phyloP scores from a whole-genome alignment of 139 green algal species.

The Limnomonas spitsbergensis region DNA sequence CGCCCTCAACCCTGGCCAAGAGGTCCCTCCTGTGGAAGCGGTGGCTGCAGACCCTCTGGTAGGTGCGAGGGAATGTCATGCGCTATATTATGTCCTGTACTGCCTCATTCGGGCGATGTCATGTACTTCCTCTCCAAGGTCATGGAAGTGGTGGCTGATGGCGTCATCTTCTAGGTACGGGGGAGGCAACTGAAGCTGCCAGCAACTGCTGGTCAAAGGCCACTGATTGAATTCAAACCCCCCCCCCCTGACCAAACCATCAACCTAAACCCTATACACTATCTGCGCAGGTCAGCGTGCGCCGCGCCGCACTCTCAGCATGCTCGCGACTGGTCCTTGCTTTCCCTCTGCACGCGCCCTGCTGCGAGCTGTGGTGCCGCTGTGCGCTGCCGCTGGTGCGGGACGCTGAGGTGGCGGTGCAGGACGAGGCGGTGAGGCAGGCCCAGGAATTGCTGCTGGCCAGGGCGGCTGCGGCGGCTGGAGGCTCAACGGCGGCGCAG shows the following conservation, averaged over 20 bases:
- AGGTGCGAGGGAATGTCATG: too few species aligned
- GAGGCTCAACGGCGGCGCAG: conserved; percentile 12
- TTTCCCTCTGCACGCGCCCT: conserved; percentile 40
- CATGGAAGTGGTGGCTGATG: too few species aligned
- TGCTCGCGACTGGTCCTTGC: conserved; percentile 40
- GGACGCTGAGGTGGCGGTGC: conserved; percentile 43
- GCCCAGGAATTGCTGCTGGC: conserved; percentile 20
- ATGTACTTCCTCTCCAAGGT: too few species aligned
- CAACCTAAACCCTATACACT: neutral
- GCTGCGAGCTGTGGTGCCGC: conserved; percentile 58
- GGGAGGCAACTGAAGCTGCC: too few species aligned
- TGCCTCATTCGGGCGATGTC: too few species aligned
- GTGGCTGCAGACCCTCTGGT: conserved; percentile 63
- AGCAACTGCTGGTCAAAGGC: too few species aligned
- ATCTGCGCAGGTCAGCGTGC: conserved; percentile 61
- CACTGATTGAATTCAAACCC: too few species aligned
- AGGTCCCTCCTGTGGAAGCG: conserved; percentile 51
- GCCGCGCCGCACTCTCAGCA: conserved; percentile 52
- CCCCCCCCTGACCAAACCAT: too few species aligned
- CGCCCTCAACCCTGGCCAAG: conserved; percentile 5
- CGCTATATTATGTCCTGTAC: too few species aligned
- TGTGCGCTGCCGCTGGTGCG: conserved; percentile 60
- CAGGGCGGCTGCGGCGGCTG: conserved; percentile 11
- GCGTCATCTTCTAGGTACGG: too few species aligned
- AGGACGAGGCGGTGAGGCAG: conserved; percentile 15